Evolutionary conservation across 2,329 filamentous ascomycete genomes (phyloP), one percentile per base, ranked within the genome.

Genomic region (Colletotrichum abscissum): DNA sequence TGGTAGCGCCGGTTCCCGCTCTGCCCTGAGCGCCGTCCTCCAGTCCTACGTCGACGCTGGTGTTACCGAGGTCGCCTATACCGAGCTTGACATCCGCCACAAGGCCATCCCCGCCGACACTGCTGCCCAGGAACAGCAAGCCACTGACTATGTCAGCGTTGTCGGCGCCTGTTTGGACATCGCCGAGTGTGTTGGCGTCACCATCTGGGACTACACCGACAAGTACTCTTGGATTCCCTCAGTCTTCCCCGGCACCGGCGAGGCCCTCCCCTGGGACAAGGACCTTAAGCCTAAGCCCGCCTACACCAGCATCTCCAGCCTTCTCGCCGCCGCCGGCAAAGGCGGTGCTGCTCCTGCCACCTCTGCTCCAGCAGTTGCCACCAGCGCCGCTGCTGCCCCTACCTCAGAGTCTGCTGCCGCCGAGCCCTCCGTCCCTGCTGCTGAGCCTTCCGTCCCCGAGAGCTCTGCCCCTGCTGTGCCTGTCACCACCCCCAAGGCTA

Each of bases 71-170:
- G 83, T 87, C 3, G 86, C 85, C 7, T 79, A 88, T 54, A 88
- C 87, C 11, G 87, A 88, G 78, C 78, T 88, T 19, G 87, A 88
- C 75, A 74, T 91, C 70, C 82, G 89, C 54, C 84, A 86, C 63
- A 77, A 77, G n/a, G 77, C 76, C 14, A 78, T 89, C 35, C 87
- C 88, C 0, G 79, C 84, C 5, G 83, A 80, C 7, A 76, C 78
- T 4, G 77, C 81, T 4, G 82, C 82, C 63, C 78, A 84, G 33
- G 77, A 80, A 26, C 81, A 85, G 72, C 88, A 90, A 80, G 83
- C 84, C 0, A 75, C 74, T 11, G 84, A 86, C 60, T 89, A 89
- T 73, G 82, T 78, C 9, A 67, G 74, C n/a, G 78, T 79, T 1
- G 79, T 82, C 4, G 78, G 77, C 24, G 78, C 79, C 7, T 83